Base-by-base conservation (phyloP, 2,329 filamentous ascomycete genomes). In the Scytalidium sp. region DNA sequence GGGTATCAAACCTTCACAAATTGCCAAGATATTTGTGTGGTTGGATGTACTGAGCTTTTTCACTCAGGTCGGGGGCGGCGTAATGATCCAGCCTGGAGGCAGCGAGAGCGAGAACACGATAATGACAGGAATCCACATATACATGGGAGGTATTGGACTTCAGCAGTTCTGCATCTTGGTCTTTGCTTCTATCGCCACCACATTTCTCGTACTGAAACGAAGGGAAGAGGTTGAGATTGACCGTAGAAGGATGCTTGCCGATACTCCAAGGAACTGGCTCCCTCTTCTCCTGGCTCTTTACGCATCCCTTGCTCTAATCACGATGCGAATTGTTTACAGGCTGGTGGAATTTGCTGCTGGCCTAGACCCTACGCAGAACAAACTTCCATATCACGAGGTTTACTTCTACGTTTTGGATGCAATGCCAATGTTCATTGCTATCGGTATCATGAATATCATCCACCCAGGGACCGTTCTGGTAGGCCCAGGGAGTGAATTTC, bases 291-390 rank as follows among this genome's bases (percentile, higher is more conserved):
- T 67, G 47, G 62, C 64, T 1, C 58, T 76, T 1, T 77, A 74
- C 50, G 62, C 62, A 4, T 61, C 61, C 0, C 60, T 79, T 10
- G 51, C 54, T 0, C 63, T 76, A 27, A 76, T 78, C 51, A 73
- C 72, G 0, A 55, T 75, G 22, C 77, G 82, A 27, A 84, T 85
- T 60, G 74, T 83, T 54, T 87, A 78, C 64, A 79, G 81, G 23
- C 69, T 87, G 2, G 64, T 71, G 46, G 80, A 86, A 61, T 85
- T 78, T 57, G 69, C 71, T 0, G 66, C 68, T 3, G 78, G 76
- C 10, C 58, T 75, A 19, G 49, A 55, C 32, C 56, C 60, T 5
- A 55, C 64, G n/a, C 78, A 76, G 29, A 79, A 75, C 58, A 65
- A 68, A 0, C 65, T 80, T 19, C 71, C 76, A 0, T 71, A 64